Base-by-base conservation (phyloP, 176 grass and related monocot species). In the Luzula sylvatica region DNA sequence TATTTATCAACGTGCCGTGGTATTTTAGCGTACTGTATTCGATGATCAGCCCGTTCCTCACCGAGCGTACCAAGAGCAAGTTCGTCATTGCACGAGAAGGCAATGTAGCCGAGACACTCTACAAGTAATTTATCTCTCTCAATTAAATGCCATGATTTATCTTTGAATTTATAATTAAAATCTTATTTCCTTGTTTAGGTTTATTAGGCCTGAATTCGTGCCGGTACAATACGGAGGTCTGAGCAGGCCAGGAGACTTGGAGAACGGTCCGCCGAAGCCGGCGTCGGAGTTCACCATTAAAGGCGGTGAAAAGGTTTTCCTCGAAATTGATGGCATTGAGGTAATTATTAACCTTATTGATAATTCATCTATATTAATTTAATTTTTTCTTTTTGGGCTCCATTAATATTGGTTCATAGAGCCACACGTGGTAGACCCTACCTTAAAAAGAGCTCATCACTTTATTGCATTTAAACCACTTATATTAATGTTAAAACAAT, bases 311-410 rank as follows among this genome's bases (percentile, higher is more conserved):
- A 96, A 76, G 65, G 81, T 96, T 2, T 82, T 86, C 77, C 84
- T 96, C 7, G 90, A 96, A 67, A 96, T 96, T n/a, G 84, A 89
- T 65, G 90, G 90, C 74, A 96, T 96, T 30, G 90, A 96, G 90
- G 90, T 96, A 65, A 18, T 56, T 21, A 21, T 19, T 11, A n/a
- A 28, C 44, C 12, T 8, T 9, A 11, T 20, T 20, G 11, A 44
- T 64, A 9, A 17, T 26, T 12, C 25, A 8, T 7, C 26, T 15
- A 35, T 17, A 8, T 64, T 4, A 64, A 48, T 42, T 45, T 15
- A 29, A 32, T 11, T 46, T 24, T 25, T 17, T 46, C 17, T 25
- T 23, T 2, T 59, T 23, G 24, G 67, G 46, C 21, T 48, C 25
- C 15, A 49, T 15, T 26, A 61, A 12, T 38, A 7, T 61, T 8